Percentiles rank a stretch among this genome's conserved stretches.
Conservation (phyloP, 768 basidiomycete species). For the Solioccasus polychromus region DNA sequence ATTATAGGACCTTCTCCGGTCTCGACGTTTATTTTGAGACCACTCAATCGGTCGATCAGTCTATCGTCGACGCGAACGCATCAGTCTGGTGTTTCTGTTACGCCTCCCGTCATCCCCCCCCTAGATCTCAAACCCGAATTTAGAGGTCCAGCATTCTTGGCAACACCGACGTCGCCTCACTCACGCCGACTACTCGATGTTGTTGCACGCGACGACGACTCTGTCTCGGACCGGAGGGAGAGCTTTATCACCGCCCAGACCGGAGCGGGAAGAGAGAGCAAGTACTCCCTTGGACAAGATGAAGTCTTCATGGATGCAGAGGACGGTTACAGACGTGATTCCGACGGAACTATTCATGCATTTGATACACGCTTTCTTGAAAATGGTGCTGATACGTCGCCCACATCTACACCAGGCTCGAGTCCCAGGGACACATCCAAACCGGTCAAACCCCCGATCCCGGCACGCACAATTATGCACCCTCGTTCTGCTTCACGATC, state of each 20-base stretch:
- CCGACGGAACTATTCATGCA: slow-evolving; percentile 21
- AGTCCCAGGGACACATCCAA: slow-evolving; percentile 4
- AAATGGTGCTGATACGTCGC: slow-evolving; percentile 8
- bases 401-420: neutral
- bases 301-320: slow-evolving; percentile 29
- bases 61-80: slow-evolving; percentile 62
- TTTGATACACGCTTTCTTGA: slow-evolving; percentile 18
- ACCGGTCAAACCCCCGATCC: slow-evolving; percentile 20
- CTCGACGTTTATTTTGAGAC: slow-evolving; percentile 59
- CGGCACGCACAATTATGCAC: slow-evolving; percentile 12
- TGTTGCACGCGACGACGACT: slow-evolving; percentile 36
- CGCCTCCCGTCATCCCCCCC: slow-evolving; percentile 53
- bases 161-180: slow-evolving; percentile 26
- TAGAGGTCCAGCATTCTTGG: slow-evolving; percentile 32
- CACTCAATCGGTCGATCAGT: slow-evolving; percentile 63
- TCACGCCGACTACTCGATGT: slow-evolving; percentile 22
- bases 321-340: slow-evolving; percentile 22
- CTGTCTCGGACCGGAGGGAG: slow-evolving; percentile 50
- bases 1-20: slow-evolving; percentile 47
- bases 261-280: slow-evolving; percentile 28
- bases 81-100: slow-evolving; percentile 37
- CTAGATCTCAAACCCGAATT: slow-evolving; percentile 58
- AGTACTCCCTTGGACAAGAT: slow-evolving; percentile 27
- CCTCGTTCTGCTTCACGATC: slow-evolving; percentile 16
- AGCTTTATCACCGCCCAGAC: slow-evolving; percentile 54